Evolutionary conservation across 352 stramenopile genomes (phyloP).

Genomic region (Phytophthora fragariaefolia): DNA sequence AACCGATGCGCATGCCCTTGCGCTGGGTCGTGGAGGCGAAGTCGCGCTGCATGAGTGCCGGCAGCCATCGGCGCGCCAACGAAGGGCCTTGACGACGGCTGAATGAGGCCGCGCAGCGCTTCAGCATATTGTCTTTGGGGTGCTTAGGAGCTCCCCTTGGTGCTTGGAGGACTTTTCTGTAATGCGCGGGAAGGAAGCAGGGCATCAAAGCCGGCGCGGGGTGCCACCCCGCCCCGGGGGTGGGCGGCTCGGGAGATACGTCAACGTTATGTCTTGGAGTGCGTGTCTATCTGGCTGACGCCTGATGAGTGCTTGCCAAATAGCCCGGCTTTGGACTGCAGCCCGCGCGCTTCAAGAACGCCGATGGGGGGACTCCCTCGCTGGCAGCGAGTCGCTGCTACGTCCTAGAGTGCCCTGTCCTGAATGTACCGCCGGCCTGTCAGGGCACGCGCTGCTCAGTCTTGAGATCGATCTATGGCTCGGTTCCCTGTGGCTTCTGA

Average conservation of each 20-base stretch:
- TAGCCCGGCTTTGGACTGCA: background rate
- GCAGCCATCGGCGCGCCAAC: slow-evolving; percentile 14
- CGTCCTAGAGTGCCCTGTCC: no score
- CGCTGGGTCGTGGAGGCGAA: slow-evolving; percentile 15
- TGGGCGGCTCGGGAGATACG: background rate
- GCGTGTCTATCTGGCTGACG: slow-evolving; percentile 15
- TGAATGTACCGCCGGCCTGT: no score
- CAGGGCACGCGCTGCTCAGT: no score
- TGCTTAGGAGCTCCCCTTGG: background rate
- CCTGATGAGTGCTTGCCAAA: background rate
- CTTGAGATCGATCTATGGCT: no score
- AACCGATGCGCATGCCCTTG: slow-evolving; percentile 67
- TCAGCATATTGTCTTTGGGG: slow-evolving; percentile 9
- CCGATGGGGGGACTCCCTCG: no score
- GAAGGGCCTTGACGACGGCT: slow-evolving; percentile 12
- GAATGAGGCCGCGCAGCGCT: slow-evolving; percentile 21
- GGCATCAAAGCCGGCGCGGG: background rate
- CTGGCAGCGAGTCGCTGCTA: no score
- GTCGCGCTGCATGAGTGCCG: slow-evolving; percentile 18
- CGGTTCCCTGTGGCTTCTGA: no score
- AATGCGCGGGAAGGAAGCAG: slow-evolving; percentile 2
- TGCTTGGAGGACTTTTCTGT: slow-evolving; percentile 17
- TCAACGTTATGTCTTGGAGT: slow-evolving; percentile 2
- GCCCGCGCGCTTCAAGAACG: no score
- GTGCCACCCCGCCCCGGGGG: no score